phyloP scores from a whole-genome alignment of 2,329 filamentous ascomycete species.

The Exophiala oligosperma region DNA sequence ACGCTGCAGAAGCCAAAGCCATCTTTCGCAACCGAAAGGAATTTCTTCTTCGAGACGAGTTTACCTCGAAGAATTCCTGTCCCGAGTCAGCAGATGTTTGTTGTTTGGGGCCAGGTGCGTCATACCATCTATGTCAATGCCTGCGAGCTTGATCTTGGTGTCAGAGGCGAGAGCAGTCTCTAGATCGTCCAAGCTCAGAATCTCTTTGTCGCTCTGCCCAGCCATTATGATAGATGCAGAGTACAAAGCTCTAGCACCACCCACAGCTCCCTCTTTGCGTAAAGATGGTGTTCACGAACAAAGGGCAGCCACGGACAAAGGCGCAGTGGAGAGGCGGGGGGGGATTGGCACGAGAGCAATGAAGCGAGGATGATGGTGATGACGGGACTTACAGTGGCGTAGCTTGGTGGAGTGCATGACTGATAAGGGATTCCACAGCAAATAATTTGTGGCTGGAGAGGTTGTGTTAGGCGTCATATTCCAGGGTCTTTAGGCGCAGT shows the following conservation, averaged over 20 bases:
- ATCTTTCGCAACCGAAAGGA: slow-evolving; percentile 74
- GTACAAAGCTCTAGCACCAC: not conserved
- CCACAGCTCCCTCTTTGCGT: not conserved
- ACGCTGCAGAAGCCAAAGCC: slow-evolving; percentile 95
- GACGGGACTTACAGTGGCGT: no score
- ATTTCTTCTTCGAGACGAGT: slow-evolving; percentile 89
- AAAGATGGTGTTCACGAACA: not conserved
- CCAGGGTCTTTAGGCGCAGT: no score
- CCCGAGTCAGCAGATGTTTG: slow-evolving; percentile 7
- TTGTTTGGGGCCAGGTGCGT: not conserved
- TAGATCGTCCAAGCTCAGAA: slow-evolving; percentile 65
- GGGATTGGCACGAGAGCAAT: not conserved
- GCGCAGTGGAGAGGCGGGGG: not conserved
- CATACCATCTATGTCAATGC: slow-evolving; percentile 77
- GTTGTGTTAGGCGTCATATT: not conserved
- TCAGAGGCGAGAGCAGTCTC: slow-evolving; percentile 69
- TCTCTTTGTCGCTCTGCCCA: slow-evolving; percentile 15
- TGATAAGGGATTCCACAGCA: not conserved
- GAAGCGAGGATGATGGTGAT: not conserved
- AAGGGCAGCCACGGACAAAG: not conserved
- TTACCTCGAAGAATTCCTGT: slow-evolving; percentile 73
- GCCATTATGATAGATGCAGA: slow-evolving; percentile 11
- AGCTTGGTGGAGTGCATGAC: not conserved
- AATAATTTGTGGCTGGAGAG: not conserved
- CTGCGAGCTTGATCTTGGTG: slow-evolving; percentile 80